Evolutionary conservation across 352 stramenopile species (phyloP).

Genomic region (Phytophthora ramorum): DNA sequence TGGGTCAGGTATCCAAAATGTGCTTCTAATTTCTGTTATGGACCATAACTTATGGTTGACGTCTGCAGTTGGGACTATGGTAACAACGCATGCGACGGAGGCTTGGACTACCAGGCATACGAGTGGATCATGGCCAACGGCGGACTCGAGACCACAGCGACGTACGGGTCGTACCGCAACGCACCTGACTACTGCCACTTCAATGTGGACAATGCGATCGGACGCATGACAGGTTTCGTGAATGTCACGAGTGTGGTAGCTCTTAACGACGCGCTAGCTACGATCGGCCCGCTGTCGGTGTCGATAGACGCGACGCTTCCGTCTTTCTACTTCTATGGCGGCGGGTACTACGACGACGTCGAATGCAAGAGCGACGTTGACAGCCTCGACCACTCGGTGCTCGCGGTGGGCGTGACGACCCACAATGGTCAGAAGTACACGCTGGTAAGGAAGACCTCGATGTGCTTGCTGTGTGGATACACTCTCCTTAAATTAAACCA

Average conservation of each 20-base stretch:
- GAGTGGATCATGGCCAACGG: constrained; percentile 88
- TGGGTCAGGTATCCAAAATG: background rate
- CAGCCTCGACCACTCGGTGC: constrained; percentile 93
- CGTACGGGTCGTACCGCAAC: constrained; percentile 91
- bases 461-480: background rate
- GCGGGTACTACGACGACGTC: constrained; percentile 87
- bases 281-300: constrained; percentile 87
- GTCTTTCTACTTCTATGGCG: constrained; percentile 92
- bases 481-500: background rate
- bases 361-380: constrained; percentile 92
- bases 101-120: constrained; percentile 92
- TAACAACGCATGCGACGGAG: constrained; percentile 91
- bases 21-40: constrained; percentile 1
- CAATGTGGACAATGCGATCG: constrained; percentile 74
- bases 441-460: constrained; percentile 49
- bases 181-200: constrained; percentile 91
- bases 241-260: constrained; percentile 80
- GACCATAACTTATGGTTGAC: too few relatives aligned
- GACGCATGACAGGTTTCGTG: constrained; percentile 77
- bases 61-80: constrained; percentile 83
- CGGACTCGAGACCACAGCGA: constrained; percentile 78
- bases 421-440: constrained; percentile 93
- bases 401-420: constrained; percentile 91
- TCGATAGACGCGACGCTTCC: constrained; percentile 87
- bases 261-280: constrained; percentile 85